Percentiles rank a stretch among this genome's conserved stretches.
These are phyloP conservation scores for Lathyrus oleraceus DNA, from an alignment of 306 rosid genomes.

Conservation along the genomic window DNA sequence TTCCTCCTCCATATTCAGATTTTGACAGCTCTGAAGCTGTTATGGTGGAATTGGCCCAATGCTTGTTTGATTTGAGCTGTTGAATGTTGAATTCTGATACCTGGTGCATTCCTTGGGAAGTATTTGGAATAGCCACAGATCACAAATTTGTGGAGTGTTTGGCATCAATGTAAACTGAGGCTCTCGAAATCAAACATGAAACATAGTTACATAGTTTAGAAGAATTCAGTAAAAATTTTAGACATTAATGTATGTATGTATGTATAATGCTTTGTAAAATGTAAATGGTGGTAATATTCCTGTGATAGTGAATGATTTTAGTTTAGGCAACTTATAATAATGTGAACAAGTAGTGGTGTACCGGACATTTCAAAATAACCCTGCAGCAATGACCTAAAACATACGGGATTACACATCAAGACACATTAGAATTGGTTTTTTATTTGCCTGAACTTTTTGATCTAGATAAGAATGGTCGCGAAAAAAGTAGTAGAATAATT, in stretches of 20 bases:
- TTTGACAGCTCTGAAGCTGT: constrained; percentile 21
- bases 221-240: neutral
- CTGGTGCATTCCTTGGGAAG: constrained; percentile 1
- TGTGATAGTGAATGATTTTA: no score
- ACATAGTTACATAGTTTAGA: constrained; percentile 5
- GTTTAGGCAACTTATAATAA: neutral
- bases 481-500: no score
- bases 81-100: constrained; percentile 15
- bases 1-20: constrained; percentile 13
- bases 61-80: constrained; percentile 32
- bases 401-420: no score
- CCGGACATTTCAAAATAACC: neutral
- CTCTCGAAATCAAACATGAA: neutral
- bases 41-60: neutral
- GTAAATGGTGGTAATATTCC: no score
- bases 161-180: constrained; percentile 18
- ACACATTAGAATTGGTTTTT: no score
- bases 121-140: constrained; percentile 17
- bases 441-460: no score
- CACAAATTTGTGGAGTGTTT: constrained; percentile 18
- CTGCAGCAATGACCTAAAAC: neutral
- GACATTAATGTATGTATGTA: neutral
- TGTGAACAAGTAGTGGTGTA: neutral
- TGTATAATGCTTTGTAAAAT: neutral
- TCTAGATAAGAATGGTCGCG: no score